These are phyloP conservation scores for Candida saitoana DNA, from an alignment of 805 yeast genomes.

Conservation along the genomic window DNA sequence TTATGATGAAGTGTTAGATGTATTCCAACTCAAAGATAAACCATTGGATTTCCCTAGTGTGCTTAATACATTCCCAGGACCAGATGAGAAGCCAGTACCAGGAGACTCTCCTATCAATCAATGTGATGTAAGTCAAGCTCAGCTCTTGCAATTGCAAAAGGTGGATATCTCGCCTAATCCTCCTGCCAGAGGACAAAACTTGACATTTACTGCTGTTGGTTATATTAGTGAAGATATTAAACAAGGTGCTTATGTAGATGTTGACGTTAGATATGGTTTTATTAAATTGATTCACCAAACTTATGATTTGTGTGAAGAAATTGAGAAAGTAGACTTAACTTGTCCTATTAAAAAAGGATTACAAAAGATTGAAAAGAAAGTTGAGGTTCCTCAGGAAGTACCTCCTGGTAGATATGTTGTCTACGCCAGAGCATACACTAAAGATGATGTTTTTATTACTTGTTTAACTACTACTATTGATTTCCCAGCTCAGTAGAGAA, in stretches of 20 bases:
- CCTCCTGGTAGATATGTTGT: constrained; percentile 94
- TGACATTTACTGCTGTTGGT: constrained; percentile 78
- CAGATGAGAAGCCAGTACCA: constrained; percentile 66
- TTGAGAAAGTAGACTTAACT: constrained; percentile 73
- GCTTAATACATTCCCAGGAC: constrained; percentile 26
- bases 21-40: constrained; percentile 6
- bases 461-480: constrained; percentile 75
- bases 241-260: constrained; percentile 93
- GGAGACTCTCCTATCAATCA: constrained; percentile 83
- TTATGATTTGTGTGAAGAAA: constrained; percentile 88
- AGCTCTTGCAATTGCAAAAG: constrained; percentile 56
- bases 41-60: not conserved
- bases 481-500: constrained; percentile 31
- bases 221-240: constrained; percentile 48
- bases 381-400: constrained; percentile 84
- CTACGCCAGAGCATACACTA: constrained; percentile 84
- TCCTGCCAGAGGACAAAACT: constrained; percentile 78
- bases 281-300: constrained; percentile 84
- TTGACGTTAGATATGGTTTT: constrained; percentile 89
- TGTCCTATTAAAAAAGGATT: constrained; percentile 79
- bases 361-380: constrained; percentile 61
- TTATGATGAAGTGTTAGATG: constrained; percentile 12
- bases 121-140: constrained; percentile 66
- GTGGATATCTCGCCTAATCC: constrained; percentile 79
- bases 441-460: constrained; percentile 73